These are phyloP conservation scores for Phoma sp. DNA, from an alignment of 2,329 filamentous ascomycete genomes.

Conservation along the genomic window DNA sequence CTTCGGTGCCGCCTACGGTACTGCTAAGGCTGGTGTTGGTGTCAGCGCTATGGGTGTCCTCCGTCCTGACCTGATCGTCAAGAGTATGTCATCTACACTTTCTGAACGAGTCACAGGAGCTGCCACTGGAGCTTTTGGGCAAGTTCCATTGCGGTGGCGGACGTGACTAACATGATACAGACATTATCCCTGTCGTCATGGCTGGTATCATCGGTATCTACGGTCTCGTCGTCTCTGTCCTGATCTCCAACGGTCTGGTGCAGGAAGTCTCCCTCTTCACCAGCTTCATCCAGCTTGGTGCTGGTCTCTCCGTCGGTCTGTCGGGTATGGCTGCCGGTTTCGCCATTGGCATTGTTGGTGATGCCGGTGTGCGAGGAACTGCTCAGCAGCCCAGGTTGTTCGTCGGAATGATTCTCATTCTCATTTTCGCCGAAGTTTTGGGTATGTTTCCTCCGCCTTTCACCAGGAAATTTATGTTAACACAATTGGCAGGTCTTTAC, in stretches of 20 bases:
- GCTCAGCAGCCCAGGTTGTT: slow-evolving; percentile 86
- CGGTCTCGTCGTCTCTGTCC: slow-evolving; percentile 61
- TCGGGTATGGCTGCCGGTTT: slow-evolving; percentile 94
- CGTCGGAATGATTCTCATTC: slow-evolving; percentile 98
- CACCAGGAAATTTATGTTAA: not conserved
- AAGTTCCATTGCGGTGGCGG: not conserved
- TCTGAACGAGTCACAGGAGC: not conserved
- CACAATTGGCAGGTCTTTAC: slow-evolving; percentile 77
- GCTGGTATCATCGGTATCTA: slow-evolving; percentile 99
- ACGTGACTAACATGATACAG: slow-evolving; percentile 56
- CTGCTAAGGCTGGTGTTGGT: slow-evolving; percentile 98
- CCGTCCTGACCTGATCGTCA: slow-evolving; percentile 96
- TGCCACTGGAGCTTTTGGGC: not conserved
- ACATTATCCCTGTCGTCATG: slow-evolving; percentile 99
- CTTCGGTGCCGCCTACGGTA: slow-evolving; percentile 96
- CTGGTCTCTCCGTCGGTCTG: slow-evolving; percentile 69
- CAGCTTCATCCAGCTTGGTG: slow-evolving; percentile 61
- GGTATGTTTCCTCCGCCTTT: slow-evolving; percentile 63
- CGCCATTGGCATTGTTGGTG: slow-evolving; percentile 67
- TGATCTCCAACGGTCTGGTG: slow-evolving; percentile 60
- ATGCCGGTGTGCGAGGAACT: slow-evolving; percentile 86
- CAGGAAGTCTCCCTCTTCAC: slow-evolving; percentile 57
- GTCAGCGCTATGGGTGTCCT: slow-evolving; percentile 98
- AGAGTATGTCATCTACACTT: slow-evolving; percentile 73
- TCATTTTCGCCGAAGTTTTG: slow-evolving; percentile 99